Base-by-base conservation (phyloP, 108 stramenopile genomes). In the Nitzschia putrida region DNA sequence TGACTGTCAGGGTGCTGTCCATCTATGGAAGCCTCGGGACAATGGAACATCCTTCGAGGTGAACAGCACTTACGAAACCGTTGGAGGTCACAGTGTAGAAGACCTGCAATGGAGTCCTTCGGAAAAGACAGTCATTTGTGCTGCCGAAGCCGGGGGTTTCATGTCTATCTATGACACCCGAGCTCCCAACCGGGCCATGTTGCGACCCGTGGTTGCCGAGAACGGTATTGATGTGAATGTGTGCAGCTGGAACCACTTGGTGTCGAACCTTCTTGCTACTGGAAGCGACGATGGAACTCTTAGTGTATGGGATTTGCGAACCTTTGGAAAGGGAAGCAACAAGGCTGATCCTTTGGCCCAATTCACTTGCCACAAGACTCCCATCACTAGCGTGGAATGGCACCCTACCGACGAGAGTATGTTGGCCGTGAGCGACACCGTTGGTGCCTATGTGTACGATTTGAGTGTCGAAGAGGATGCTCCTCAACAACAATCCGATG, bases 301-400 rank as follows among this genome's bases (percentile, higher is more conserved):
- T 50, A 76, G 76, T 29, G 94, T 98, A 23, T 99, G 97, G 97
- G 98, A 99, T 73, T 87, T 99, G 47, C 87, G 98, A 23, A 64
- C 77, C 61, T 93, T 97, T 70, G 71, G 61, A 6, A 22, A 22
- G 23, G 21, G 23, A 24, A 72, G 56, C 18, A 61, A 59, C 18
- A 37, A 50, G 3, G 69, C 79, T 25, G 49, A 71, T 18, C 80
- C 85, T 11, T 71, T 98, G 39, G 98, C 97, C 6, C 80, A 91
- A 45, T 98, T 96, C 64, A 82, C 89, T 23, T 94, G 84, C 51
- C 97, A 98, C 69, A 80, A 82, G 52, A 82, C 80, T 18, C 96
- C 97, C 56, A 95, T 99, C 56, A 96, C 97, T 0, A 87, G 88
- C 22, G 84, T 98, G 42, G 91, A 96, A 81, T 99, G 98, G 98